These are phyloP conservation scores for Vachellia pachyceras DNA, from an alignment of 306 rosid species.

Conservation along the genomic window DNA sequence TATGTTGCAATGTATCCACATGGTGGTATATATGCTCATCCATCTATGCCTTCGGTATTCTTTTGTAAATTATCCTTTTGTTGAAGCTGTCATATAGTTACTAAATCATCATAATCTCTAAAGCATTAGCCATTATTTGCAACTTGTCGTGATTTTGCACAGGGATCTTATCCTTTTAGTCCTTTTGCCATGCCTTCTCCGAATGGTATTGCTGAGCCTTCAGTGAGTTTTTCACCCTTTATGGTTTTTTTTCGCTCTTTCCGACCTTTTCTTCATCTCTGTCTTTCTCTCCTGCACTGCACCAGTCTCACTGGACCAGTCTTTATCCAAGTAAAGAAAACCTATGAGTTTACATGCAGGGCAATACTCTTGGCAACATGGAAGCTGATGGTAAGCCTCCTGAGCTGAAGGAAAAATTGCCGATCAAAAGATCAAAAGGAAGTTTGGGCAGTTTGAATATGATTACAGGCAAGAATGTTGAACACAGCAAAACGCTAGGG, in stretches of 20 bases:
- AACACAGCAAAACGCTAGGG: constrained; percentile 74
- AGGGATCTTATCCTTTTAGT: constrained; percentile 98
- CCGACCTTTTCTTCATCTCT: constrained; percentile 9
- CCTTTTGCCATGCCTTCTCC: constrained; percentile 95
- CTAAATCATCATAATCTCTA: constrained; percentile 33
- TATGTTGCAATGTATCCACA: constrained; percentile 99
- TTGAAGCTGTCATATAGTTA: constrained; percentile 36
- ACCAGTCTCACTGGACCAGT: constrained; percentile 29
- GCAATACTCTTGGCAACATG: constrained; percentile 77
- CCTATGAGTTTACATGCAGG: constrained; percentile 60
- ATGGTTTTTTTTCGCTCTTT: background rate
- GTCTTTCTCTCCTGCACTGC: constrained; percentile 21
- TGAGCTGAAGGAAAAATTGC: constrained; percentile 90
- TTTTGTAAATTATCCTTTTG: constrained; percentile 41
- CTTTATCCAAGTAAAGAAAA: constrained; percentile 39
- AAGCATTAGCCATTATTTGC: constrained; percentile 30
- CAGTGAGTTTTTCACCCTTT: constrained; percentile 34
- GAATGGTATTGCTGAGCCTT: constrained; percentile 87
- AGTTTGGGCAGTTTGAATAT: constrained; percentile 97
- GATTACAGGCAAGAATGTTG: constrained; percentile 92
- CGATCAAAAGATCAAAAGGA: constrained; percentile 97
- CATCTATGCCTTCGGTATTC: constrained; percentile 95
- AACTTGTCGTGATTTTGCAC: constrained; percentile 39
- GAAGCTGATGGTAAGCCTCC: constrained; percentile 87
- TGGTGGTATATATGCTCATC: constrained; percentile 98